Percentiles rank a stretch among this genome's conserved stretches.
Evolutionary conservation across 192 early-diverging fungal species (phyloP).

Genomic region (Podila minutissima): DNA sequence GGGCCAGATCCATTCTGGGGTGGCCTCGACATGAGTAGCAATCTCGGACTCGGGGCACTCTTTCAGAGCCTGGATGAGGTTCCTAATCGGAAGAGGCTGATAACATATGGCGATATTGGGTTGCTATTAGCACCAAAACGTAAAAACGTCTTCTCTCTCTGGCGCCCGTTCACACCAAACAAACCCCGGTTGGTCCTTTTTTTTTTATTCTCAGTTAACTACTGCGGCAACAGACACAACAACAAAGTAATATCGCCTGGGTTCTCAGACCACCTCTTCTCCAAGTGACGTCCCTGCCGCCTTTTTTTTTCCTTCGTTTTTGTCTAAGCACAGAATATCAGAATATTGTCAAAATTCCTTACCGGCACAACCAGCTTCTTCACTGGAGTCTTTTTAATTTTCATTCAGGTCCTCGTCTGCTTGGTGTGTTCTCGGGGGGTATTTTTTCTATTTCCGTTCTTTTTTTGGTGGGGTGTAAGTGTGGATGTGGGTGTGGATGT

Average conservation of each 20-base stretch:
- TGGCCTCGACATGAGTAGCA: slow-evolving; percentile 56
- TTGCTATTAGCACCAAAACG: neutral
- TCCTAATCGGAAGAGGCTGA: slow-evolving; percentile 66
- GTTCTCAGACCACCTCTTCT: too few relatives aligned
- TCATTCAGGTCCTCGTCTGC: slow-evolving; percentile 34
- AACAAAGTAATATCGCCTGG: neutral
- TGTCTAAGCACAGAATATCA: neutral
- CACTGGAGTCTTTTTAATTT: slow-evolving; percentile 71
- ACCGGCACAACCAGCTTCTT: slow-evolving; percentile 71
- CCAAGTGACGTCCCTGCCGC: neutral
- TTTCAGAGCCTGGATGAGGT: slow-evolving; percentile 59
- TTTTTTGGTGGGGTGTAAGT: neutral
- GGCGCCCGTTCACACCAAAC: neutral
- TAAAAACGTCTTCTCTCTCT: neutral
- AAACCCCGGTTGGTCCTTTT: neutral
- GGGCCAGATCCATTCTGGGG: slow-evolving; percentile 78
- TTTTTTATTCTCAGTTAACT: neutral
- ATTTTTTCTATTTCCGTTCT: neutral
- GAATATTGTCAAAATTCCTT: slow-evolving; percentile 18
- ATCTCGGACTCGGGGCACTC: slow-evolving; percentile 67
- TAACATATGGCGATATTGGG: neutral
- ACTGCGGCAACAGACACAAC: neutral
- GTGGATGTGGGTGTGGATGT: neutral
- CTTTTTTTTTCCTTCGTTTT: neutral
- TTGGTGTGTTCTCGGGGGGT: neutral